Evolutionary conservation across 139 green algal genomes (phyloP).

Genomic region (Coelastrella sp.): DNA sequence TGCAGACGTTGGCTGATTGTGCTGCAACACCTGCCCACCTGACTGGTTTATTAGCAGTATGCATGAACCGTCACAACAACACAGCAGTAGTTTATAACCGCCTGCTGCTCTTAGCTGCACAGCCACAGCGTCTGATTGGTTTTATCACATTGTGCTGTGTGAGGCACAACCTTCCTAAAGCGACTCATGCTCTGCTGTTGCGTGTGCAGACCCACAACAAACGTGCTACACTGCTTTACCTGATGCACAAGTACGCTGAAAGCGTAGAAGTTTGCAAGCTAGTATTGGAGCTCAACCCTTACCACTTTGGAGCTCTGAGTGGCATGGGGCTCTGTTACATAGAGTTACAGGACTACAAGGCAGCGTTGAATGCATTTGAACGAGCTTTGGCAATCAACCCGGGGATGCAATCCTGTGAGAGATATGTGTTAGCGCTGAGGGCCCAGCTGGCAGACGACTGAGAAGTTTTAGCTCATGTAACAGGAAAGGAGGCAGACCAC

Average conservation of each 20-base stretch:
- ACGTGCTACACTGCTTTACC: constrained; percentile 76
- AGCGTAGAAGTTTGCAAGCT: constrained; percentile 62
- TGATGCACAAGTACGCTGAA: constrained; percentile 66
- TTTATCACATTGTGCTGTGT: no score
- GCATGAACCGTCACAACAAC: no score
- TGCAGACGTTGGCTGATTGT: no score
- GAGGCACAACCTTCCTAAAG: neutral
- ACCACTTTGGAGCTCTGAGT: constrained; percentile 78
- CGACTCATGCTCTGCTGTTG: neutral
- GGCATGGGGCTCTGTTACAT: constrained; percentile 80
- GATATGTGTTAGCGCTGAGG: constrained; percentile 53
- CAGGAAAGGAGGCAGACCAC: no score
- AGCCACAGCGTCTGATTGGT: no score
- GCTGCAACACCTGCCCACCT: no score
- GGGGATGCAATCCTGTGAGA: constrained; percentile 50
- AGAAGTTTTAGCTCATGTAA: no score
- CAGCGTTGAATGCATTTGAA: constrained; percentile 70
- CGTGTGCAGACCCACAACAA: constrained; percentile 79
- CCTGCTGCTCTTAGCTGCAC: no score
- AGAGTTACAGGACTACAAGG: constrained; percentile 39
- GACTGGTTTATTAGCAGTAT: no score
- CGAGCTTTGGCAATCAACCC: constrained; percentile 70
- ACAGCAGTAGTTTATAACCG: no score
- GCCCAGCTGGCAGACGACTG: constrained; percentile 26
- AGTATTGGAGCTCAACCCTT: constrained; percentile 70